Base-by-base conservation (phyloP, 768 basidiomycete species). In the Macrolepiota dolichaula region DNA sequence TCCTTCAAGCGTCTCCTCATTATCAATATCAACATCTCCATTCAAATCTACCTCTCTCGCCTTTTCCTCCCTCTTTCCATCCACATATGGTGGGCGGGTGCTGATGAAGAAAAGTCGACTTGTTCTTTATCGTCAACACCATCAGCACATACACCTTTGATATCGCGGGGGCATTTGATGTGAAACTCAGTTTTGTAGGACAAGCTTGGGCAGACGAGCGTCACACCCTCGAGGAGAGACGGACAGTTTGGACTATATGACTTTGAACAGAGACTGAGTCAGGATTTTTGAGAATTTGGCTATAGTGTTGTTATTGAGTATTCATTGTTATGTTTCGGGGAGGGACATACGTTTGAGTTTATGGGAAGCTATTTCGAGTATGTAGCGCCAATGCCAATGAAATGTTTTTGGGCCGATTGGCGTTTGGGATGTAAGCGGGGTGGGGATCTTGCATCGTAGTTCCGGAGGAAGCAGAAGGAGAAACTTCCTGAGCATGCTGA, bases 201-300 rank as follows among this genome's bases (percentile, higher is more conserved):
- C 0, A 79, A 81, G 0, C 81, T 78, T 0, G 85, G 84, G 65
- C 86, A 88, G 57, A 85, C 84, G 56, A 87, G 83, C 72, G 82
- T 83, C 6, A 81, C 40, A 4, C 67, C 64, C 6, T 53, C 27
- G 1, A 66, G 58, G 22, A 55, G 42, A 25, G 68, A 51, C 42
- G 67, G 24, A 44, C 73, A 65, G 52, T 80, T 74, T 0, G 84
- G 81, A 29, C 72, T 72, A 64, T 87, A 88, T 0, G 81, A 77
- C 2, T 68, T 44, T 12, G 63, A 63, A 70, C 86, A 88, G 3
- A 75, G 64, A 57, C 86, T 87, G 0, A 78, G 73, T 13, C 55
- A 49, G 0, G 66, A 53, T 0, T 72, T 68, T 0, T 32, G 29
- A 7, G 75, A 79, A 64, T 75, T 78, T 12, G 81, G 82, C 82